Base-by-base conservation (phyloP, 2,329 filamentous ascomycete genomes). In the Colletotrichum sp. region DNA sequence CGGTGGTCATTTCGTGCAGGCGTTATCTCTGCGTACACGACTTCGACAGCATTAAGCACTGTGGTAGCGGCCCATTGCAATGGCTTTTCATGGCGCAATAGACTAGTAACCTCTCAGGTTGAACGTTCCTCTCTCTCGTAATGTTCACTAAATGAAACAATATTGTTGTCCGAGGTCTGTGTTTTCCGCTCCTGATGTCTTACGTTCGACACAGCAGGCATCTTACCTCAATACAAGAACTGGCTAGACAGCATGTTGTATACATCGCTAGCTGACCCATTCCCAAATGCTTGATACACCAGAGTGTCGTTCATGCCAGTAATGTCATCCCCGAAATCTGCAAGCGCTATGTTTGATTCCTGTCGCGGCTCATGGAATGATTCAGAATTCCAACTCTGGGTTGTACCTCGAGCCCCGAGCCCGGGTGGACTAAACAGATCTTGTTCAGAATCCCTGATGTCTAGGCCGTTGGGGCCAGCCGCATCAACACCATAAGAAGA, bases 271-370 rank as follows among this genome's bases (percentile, higher is more conserved):
- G 78, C 72, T 13, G 79, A 80, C 6, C 79, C 79, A 2, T 36
- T 78, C 10, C 81, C 81, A 71, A 83, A 83, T 2, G 79, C 81
- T 71, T 83, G 80, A 52, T 80, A 81, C 18, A 82, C 76, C 6
- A 81, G 63, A 21, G 59, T 80, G 55, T 81, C 80, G 60, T 80
- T 80, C 77, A 82, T 79, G n/a, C 79, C 72, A 3, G 76, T 77
- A 10, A 79, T 52, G 1, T 74, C 76, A 5, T 80, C 77, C 4
- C 77, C 79, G 24, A 80, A 79, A 3, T 77, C 68, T 10, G 69
- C 75, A 4, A 75, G 59, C 6, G 57, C 77, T 5, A 62, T 2
- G 4, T 6, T 6, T 36, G 10, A 8, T 15, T 18, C 24, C 15
- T 15, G 9, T n/a, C 26, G 28, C 5, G 30, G 1, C 6, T 60